Percentiles rank a stretch among this genome's conserved stretches.
These are phyloP conservation scores for Anacardium occidentale DNA, from an alignment of 345 rosid species.

Conservation along the genomic window DNA sequence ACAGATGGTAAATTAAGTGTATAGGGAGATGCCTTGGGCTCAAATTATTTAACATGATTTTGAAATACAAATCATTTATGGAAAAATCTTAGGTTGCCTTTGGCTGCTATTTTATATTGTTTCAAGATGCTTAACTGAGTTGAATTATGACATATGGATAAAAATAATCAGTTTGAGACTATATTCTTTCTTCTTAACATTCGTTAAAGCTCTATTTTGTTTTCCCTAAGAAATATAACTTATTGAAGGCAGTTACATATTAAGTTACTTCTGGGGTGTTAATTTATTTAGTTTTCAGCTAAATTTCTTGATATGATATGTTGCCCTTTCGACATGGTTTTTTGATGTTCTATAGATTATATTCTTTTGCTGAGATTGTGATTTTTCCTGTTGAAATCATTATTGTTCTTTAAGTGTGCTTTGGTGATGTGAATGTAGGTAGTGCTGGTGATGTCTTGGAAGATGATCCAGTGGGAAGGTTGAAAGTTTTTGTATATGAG, in stretches of 20 bases:
- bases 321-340: not conserved
- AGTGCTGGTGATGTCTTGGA: conserved; percentile 99
- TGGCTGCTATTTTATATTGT: not conserved
- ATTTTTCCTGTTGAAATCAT: not conserved
- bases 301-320: not conserved
- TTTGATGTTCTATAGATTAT: not conserved
- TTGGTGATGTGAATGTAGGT: conserved; percentile 45
- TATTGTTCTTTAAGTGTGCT: not conserved
- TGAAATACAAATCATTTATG: not conserved
- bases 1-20: not conserved
- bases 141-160: not conserved
- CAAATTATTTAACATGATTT: not conserved
- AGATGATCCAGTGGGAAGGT: conserved; percentile 91
- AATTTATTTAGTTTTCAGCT: not conserved
- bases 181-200: not conserved
- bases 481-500: conserved; percentile 91
- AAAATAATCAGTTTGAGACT: not conserved
- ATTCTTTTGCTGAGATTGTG: not conserved
- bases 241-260: too few relatives aligned
- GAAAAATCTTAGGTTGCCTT: too few relatives aligned
- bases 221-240: too few relatives aligned
- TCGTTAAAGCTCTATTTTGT: too few relatives aligned
- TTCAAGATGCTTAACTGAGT: not conserved
- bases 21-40: not conserved
- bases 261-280: not conserved